A percentile compares a stretch with the other conserved stretches of the same genome.
Evolutionary conservation across 2,329 filamentous ascomycete genomes (phyloP).

Genomic region (Cercospora zeae-maydis): DNA sequence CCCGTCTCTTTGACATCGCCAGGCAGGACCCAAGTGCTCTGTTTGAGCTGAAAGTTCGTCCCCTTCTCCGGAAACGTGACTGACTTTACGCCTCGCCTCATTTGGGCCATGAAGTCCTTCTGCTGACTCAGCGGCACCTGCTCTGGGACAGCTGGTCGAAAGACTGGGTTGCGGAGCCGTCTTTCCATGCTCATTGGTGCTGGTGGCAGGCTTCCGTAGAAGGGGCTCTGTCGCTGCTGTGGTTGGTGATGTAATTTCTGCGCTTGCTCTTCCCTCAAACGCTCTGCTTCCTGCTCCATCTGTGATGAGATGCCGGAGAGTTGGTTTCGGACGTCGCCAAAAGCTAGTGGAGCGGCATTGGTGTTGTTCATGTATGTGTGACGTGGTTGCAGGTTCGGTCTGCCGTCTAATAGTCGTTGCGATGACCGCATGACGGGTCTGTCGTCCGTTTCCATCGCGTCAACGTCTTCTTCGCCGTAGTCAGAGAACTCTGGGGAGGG

Average conservation of each 20-base stretch:
- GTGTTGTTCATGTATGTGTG: conserved; percentile 15
- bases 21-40: conserved; percentile 22
- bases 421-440: conserved; percentile 22
- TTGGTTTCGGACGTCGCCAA: conserved; percentile 21
- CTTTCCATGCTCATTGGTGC: conserved; percentile 66
- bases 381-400: conserved; percentile 22
- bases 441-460: conserved; percentile 73
- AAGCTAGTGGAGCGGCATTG: conserved; percentile 19
- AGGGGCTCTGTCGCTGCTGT: conserved; percentile 50
- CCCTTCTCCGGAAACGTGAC: conserved; percentile 23
- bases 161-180: conserved; percentile 55
- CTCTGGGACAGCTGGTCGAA: conserved; percentile 18
- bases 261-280: conserved; percentile 17
- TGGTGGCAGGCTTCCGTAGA: conserved; percentile 67
- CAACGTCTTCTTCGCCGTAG: conserved; percentile 37
- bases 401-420: conserved; percentile 17
- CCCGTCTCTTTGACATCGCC: conserved; percentile 24
- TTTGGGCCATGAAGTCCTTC: conserved; percentile 51
- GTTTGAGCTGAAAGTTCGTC: conserved; percentile 22
- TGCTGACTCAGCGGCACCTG: conserved; percentile 46
- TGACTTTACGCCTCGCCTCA: conserved; percentile 30
- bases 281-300: conserved; percentile 22
- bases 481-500: conserved; percentile 29
- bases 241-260: conserved; percentile 25
- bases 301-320: conserved; percentile 29